These are phyloP conservation scores for Candida qinlingensis DNA, from an alignment of 805 yeast species.

Conservation along the genomic window DNA sequence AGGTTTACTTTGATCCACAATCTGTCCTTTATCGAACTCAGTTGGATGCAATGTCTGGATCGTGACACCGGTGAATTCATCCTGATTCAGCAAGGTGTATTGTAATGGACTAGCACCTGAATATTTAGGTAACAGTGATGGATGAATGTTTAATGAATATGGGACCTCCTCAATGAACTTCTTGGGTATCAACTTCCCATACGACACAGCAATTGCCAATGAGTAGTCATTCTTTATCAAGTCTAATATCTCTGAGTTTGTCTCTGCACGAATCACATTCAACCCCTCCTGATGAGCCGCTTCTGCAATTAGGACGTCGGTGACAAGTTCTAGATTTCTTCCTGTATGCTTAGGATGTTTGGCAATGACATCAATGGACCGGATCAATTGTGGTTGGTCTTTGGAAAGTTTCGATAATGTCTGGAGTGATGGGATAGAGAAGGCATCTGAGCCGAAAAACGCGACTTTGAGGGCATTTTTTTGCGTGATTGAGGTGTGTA, in stretches of 20 bases:
- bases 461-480: constrained; percentile 35
- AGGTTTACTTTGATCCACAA: constrained; percentile 52
- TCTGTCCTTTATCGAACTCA: constrained; percentile 73
- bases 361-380: constrained; percentile 54
- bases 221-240: constrained; percentile 36
- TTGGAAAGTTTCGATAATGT: constrained; percentile 27
- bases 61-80: constrained; percentile 69
- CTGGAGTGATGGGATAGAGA: constrained; percentile 52
- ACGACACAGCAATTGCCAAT: constrained; percentile 86
- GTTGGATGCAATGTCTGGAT: constrained; percentile 88
- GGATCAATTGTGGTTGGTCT: constrained; percentile 17
- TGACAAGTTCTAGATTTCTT: constrained; percentile 39
- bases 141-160: constrained; percentile 85
- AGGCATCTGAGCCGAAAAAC: constrained; percentile 74
- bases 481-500: not conserved
- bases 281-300: constrained; percentile 33
- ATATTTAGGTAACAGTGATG: constrained; percentile 76
- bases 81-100: constrained; percentile 62
- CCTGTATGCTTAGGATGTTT: constrained; percentile 62
- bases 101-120: constrained; percentile 93
- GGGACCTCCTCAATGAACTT: constrained; percentile 41
- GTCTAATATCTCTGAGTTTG: constrained; percentile 32
- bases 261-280: constrained; percentile 47
- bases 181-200: constrained; percentile 75
- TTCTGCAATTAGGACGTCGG: constrained; percentile 49